Conservation (phyloP, 441 rosid species). For the Populus hybrid region DNA sequence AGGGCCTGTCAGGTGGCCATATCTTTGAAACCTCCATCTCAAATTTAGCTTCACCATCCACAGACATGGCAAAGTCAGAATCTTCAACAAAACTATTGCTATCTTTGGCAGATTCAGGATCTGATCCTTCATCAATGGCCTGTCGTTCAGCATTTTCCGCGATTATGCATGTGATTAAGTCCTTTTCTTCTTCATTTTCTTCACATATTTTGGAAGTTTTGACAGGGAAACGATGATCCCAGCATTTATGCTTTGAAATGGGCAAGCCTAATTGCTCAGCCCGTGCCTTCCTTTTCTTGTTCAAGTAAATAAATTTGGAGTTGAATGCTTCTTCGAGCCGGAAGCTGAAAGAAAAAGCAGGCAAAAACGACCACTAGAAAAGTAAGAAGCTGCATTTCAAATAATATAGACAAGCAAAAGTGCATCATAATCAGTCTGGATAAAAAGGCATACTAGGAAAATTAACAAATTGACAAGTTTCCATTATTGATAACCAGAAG, state of each 20-base stretch:
- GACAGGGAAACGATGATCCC: constrained; percentile 26
- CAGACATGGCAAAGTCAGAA: constrained; percentile 26
- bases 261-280: constrained; percentile 59
- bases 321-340: constrained; percentile 14
- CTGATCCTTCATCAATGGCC: constrained; percentile 23
- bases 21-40: constrained; percentile 12
- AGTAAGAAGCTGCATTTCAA: neutral
- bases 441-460: neutral
- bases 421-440: neutral
- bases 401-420: neutral
- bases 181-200: constrained; percentile 21
- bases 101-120: constrained; percentile 46
- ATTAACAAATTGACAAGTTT: neutral
- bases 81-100: constrained; percentile 39
- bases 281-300: constrained; percentile 65
- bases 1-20: constrained; percentile 15
- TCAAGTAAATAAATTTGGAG: constrained; percentile 24
- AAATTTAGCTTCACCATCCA: constrained; percentile 21
- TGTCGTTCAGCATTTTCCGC: constrained; percentile 21
- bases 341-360: constrained; percentile 31
- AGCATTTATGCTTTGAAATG: constrained; percentile 47
- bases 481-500: neutral
- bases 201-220: constrained; percentile 11
- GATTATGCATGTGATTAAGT: constrained; percentile 3
- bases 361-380: neutral